These are phyloP conservation scores for Mycocentrospora acerina DNA, from an alignment of 2,329 filamentous ascomycete species.

Conservation along the genomic window DNA sequence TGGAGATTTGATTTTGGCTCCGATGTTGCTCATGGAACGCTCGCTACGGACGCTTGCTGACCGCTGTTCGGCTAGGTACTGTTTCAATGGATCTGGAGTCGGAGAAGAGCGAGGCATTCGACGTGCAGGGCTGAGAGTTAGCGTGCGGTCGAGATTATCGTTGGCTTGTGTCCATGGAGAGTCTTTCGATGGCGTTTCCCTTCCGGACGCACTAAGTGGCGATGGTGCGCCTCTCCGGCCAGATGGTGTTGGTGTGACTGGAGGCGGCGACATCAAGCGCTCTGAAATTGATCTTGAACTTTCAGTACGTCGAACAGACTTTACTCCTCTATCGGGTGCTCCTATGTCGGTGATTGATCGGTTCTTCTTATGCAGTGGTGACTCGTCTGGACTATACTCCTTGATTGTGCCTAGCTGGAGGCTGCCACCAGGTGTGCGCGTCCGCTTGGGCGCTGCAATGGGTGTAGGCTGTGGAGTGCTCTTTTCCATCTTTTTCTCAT, in stretches of 20 bases:
- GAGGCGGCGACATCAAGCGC: constrained; percentile 33
- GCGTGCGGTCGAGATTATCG: constrained; percentile 47
- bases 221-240: constrained; percentile 25
- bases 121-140: constrained; percentile 39
- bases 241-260: constrained; percentile 32
- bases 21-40: constrained; percentile 45
- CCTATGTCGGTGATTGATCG: constrained; percentile 47
- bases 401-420: constrained; percentile 53
- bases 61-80: constrained; percentile 36
- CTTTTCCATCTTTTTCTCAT: constrained; percentile 23
- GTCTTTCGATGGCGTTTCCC: constrained; percentile 20
- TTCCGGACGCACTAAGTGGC: constrained; percentile 26
- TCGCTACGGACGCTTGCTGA: constrained; percentile 48
- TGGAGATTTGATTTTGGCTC: constrained; percentile 41
- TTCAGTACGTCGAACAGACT: constrained; percentile 39
- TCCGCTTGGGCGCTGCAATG: constrained; percentile 26
- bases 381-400: constrained; percentile 51
- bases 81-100: constrained; percentile 36
- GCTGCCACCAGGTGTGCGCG: constrained; percentile 32
- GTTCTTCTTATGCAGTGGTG: constrained; percentile 45
- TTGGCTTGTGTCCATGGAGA: constrained; percentile 48
- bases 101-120: constrained; percentile 40
- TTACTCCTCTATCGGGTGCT: constrained; percentile 45
- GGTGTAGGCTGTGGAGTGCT: too few relatives aligned
- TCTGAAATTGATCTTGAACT: constrained; percentile 39